Evolutionary conservation across 345 rosid species (phyloP), one percentile per base, ranked within the genome.

Genomic region (Fremontodendron californicum): DNA sequence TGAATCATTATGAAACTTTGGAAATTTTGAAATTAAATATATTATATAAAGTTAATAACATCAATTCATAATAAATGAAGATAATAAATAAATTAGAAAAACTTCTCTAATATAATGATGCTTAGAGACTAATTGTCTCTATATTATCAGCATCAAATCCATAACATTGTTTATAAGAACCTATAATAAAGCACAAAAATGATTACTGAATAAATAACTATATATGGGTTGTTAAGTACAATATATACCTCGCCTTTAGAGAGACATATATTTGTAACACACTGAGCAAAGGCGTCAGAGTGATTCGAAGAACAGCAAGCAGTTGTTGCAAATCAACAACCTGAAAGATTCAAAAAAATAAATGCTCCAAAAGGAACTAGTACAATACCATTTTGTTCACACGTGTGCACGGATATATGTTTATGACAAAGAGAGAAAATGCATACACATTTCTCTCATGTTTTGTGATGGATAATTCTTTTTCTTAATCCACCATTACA

Each of bases 291-390:
- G 98, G 99, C 88, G 92, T 93, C 84, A 95, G 60, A 78, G 97
- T 95, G 79, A 95, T 90, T 40, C 99, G 94, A 18, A 98, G 97
- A 79, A 84, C 84, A 9, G 97, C 99, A 84, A 89, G 92, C 43
- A 95, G n/a, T n/a, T n/a, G 90, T 90, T 88, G 99, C 77, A 95
- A 84, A 89, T 95, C 99, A 81, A 93, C 85, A 78, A 93, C 91
- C 99, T 95, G 85, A 73, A 80, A 80, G 64, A 58, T 54, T 35
- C 49, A 42, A 64, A n/a, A n/a, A 43, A 70, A 5, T 7, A 83
- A 71, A 46, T 74, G n/a, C n/a, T n/a, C n/a, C n/a, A n/a, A n/a
- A n/a, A n/a, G n/a, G n/a, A n/a, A n/a, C n/a, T n/a, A n/a, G n/a
- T n/a, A n/a, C n/a, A n/a, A n/a, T n/a, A n/a, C n/a, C 63, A 58